A percentile compares a stretch with the other conserved stretches of the same genome.
Conservation (phyloP, 768 basidiomycete genomes). For the Trametes villosa region DNA sequence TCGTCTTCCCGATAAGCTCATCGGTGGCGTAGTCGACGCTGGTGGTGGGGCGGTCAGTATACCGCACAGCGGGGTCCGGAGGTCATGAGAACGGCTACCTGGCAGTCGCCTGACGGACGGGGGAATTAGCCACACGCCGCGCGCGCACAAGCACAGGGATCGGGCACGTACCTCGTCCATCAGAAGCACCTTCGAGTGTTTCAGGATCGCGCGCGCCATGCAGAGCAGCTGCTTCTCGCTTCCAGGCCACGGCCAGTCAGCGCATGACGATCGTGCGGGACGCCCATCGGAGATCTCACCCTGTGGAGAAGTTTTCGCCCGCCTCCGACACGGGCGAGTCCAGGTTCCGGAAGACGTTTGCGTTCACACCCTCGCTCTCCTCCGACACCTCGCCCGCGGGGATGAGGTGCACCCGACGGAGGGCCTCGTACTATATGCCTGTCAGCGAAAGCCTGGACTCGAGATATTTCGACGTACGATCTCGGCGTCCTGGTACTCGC, state of each 20-base stretch:
- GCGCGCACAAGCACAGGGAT: background rate
- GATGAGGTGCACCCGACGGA: slow-evolving; percentile 84
- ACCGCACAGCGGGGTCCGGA: background rate
- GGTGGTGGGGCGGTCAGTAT: slow-evolving; percentile 8
- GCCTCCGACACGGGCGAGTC: slow-evolving; percentile 80
- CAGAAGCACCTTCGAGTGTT: slow-evolving; percentile 74
- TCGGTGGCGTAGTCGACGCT: slow-evolving; percentile 88
- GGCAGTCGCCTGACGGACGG: slow-evolving; percentile 60
- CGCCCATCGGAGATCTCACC: slow-evolving; percentile 45
- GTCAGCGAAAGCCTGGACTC: slow-evolving; percentile 4
- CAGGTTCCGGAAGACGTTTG: slow-evolving; percentile 76
- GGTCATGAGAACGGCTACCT: slow-evolving; percentile 43
- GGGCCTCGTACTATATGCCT: slow-evolving; percentile 67
- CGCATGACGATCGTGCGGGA: background rate
- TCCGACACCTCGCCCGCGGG: slow-evolving; percentile 54
- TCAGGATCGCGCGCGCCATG: slow-evolving; percentile 86
- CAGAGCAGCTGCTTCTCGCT: slow-evolving; percentile 87
- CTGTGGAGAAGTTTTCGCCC: slow-evolving; percentile 89
- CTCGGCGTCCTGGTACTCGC: slow-evolving; percentile 84
- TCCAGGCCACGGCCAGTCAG: slow-evolving; percentile 6
- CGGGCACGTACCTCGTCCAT: slow-evolving; percentile 74
- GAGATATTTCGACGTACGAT: slow-evolving; percentile 55
- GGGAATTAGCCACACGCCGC: background rate
- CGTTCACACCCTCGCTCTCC: slow-evolving; percentile 59
- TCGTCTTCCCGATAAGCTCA: slow-evolving; percentile 82